Base-by-base conservation (phyloP, 352 stramenopile species). In the Globisporangium uncinulatum region DNA sequence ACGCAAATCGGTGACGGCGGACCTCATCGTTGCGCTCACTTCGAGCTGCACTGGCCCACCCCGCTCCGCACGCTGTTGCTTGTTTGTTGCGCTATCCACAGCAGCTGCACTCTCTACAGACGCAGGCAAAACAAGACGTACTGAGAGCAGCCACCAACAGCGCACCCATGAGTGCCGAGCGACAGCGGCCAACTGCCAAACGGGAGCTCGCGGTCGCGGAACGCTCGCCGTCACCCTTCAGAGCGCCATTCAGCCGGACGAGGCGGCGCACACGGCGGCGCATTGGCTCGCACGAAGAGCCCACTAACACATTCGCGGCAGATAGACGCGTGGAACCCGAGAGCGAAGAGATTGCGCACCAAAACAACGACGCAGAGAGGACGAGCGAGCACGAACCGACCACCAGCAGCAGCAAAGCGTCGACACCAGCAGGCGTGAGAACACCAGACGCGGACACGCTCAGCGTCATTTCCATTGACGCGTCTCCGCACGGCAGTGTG, bases 391-490 rank as follows among this genome's bases (percentile, higher is more conserved):
- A 39, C 24, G 20, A 56, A 44, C 50, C 41, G 36, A 6, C 15
- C 36, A 37, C 36, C 48, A 46, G 61, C 29, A 67, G 17, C 57
- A 71, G 47, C 37, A 69, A 29, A 15, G 32, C 32, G 20, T 61
- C 47, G 43, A 50, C 54, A 43, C 62, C 62, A 52, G 21, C 59
- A 54, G 19, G 60, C 66, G n/a, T 41, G 31, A 34, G 68, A 71
- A 52, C 56, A 3, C 56, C 56, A 17, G 56, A 62, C 39, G 56
- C 20, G 6, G 56, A 61, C 39, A 46, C 60, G 47, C 54, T 84
- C 29, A 86, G 71, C 47, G 64, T 86, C 37, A 74, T 86, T 46
- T 86, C 75, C 9, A 72, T 64, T 41, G 72, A 86, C 44, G 66
- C 59, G 43, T 81, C 63, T 6, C 64, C 63, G 0, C 64, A 69